phyloP scores from a whole-genome alignment of 176 grass and related monocot genomes.

The Stipa capillata region DNA sequence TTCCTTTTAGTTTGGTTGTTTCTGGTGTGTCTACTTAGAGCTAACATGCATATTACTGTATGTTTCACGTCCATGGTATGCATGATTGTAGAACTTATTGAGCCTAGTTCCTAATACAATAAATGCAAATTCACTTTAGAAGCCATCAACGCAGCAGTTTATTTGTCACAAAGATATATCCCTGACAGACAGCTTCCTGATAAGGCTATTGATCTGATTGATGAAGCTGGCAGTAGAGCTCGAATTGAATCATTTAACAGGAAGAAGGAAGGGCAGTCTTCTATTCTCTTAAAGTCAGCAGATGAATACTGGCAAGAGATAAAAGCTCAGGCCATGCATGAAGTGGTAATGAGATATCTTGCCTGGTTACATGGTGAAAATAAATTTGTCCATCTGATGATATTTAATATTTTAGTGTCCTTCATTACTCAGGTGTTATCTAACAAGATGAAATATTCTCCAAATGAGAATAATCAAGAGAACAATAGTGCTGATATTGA shows the following conservation, averaged over 20 bases:
- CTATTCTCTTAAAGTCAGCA: conserved; percentile 73
- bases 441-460: conserved; percentile 72
- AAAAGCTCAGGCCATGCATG: conserved; percentile 80
- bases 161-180: conserved; percentile 95
- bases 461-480: conserved; percentile 27
- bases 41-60: background rate
- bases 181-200: conserved; percentile 94
- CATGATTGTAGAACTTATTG: background rate
- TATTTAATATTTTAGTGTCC: background rate
- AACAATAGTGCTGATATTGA: conserved; percentile 6
- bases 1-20: background rate
- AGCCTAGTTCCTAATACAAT: background rate
- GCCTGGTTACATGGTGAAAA: background rate
- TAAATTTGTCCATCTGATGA: background rate
- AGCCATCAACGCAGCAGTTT: conserved; percentile 95
- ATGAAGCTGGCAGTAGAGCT: conserved; percentile 95
- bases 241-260: conserved; percentile 80
- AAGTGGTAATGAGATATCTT: conserved; percentile 56
- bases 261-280: conserved; percentile 64
- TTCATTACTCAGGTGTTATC: conserved; percentile 42
- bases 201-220: conserved; percentile 99
- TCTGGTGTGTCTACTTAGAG: background rate
- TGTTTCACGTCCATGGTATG: background rate
- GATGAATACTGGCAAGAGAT: conserved; percentile 99
- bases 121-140: conserved; percentile 91